Evolutionary conservation across 1,139 yeast species (phyloP).

Genomic region (Yamadazyma friedrichii): DNA sequence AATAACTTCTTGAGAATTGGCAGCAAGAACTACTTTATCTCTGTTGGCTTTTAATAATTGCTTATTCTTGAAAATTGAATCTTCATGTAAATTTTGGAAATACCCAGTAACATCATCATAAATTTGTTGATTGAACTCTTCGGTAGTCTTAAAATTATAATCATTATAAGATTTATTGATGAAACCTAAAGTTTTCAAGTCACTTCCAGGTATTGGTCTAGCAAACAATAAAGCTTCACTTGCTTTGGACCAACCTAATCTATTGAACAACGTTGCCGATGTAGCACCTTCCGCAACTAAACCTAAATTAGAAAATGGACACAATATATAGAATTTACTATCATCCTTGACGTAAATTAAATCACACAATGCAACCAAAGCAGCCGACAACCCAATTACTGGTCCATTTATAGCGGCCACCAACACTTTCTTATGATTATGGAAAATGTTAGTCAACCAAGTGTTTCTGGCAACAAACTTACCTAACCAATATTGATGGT

Average conservation of each 20-base stretch:
- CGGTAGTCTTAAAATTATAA: constrained; percentile 47
- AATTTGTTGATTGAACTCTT: constrained; percentile 60
- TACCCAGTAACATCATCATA: constrained; percentile 45
- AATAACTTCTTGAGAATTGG: constrained; percentile 65
- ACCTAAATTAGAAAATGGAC: constrained; percentile 84
- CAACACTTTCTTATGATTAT: constrained; percentile 69
- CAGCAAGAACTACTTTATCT: constrained; percentile 44
- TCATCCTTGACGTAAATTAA: constrained; percentile 68
- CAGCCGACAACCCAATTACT: constrained; percentile 77
- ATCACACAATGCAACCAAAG: constrained; percentile 73
- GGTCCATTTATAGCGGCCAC: constrained; percentile 86
- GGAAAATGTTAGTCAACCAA: constrained; percentile 65
- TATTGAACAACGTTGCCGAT: constrained; percentile 62
- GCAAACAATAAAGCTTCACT: constrained; percentile 73
- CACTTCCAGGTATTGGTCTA: constrained; percentile 62
- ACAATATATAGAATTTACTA: constrained; percentile 54
- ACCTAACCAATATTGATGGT: constrained; percentile 56
- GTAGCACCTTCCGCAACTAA: constrained; percentile 83
- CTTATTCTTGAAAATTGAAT: constrained; percentile 64
- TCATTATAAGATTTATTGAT: constrained; percentile 50
- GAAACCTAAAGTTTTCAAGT: constrained; percentile 58
- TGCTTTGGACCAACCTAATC: constrained; percentile 75
- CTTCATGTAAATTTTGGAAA: constrained; percentile 52
- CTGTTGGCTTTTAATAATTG: constrained; percentile 51
- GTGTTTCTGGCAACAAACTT: constrained; percentile 69